Evolutionary conservation across 805 yeast species (phyloP), one percentile per base, ranked within the genome.

Genomic region (Candida argentea): DNA sequence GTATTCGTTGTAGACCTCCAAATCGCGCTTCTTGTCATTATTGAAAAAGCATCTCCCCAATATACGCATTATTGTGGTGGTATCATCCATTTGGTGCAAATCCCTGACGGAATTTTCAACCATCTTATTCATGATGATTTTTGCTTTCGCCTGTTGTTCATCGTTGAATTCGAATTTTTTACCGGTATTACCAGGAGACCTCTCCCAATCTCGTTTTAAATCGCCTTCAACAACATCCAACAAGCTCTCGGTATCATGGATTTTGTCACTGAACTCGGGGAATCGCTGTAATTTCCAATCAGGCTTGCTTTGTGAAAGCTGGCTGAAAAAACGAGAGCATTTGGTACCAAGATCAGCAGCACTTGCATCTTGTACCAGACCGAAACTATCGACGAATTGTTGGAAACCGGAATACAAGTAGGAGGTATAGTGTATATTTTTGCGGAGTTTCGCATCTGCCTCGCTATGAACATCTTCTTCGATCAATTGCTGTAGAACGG

Each of bases 41-140:
- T 34, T 26, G 4, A 52, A 9, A 27, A 46, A 59, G 33, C 63
- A 58, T 24, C 50, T 43, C 5, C 52, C 54, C 29, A 38, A 58
- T 5, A 56, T 30, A 19, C 65, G 27, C 29, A 54, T 25, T 9
- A 56, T 15, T 0, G 55, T 43, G 2, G 41, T 36, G 4, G 53
- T 40, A 35, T 59, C 65, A 1, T 52, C 56, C 57, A 59, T 53
- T 6, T 28, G 20, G 13, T 38, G 43, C 14, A 44, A 52, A 2
- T 42, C 36, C 5, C 14, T 14, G 13, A 26, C 25, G n/a, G 54
- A 44, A n/a, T 32, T 30, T 3, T 32, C 26, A 1, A 48, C 31
- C 11, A 34, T 33, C 11, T 35, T 18, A 6, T 31, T 16, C 31
- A 40, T 55, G 16, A 37, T 29, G 3, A 33, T 27, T 13, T 40